A percentile compares a stretch with the other conserved stretches of the same genome.
Evolutionary conservation across 805 yeast genomes (phyloP).

Genomic region (Metschnikowia bowlesiae): DNA sequence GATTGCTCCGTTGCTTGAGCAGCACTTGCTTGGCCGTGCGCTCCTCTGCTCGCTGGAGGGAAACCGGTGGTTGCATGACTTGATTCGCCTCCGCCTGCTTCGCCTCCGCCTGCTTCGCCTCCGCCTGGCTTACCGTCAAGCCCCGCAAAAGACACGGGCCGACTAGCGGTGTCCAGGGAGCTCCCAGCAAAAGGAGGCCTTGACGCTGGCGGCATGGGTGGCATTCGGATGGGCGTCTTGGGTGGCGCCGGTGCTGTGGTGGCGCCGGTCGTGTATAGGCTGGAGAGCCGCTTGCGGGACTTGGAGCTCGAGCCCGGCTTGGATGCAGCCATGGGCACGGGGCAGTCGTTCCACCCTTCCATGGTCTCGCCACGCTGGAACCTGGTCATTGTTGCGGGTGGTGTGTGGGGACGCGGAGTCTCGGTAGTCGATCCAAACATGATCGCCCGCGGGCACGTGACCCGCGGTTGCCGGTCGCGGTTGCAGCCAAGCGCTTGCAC

Average conservation of each 20-base stretch:
- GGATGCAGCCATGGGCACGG: conserved; percentile 26
- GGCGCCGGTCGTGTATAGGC: neutral
- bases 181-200: neutral
- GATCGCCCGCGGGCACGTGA: neutral
- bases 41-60: too few species aligned
- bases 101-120: too few species aligned
- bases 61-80: too few species aligned
- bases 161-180: too few species aligned
- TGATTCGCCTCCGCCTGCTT: too few species aligned
- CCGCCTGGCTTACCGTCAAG: too few species aligned
- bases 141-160: too few species aligned
- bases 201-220: conserved; percentile 1
- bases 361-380: conserved; percentile 21
- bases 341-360: conserved; percentile 65
- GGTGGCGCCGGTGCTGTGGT: neutral
- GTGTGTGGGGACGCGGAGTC: neutral
- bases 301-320: conserved; percentile 6
- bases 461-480: too few species aligned
- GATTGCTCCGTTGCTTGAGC: too few species aligned
- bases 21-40: too few species aligned
- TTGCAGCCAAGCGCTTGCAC: too few species aligned
- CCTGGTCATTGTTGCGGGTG: neutral
- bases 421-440: neutral
- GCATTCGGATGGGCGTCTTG: neutral
- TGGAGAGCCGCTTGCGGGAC: conserved; percentile 10